Base-by-base conservation (phyloP, 1,139 yeast species). In the Kodamaea alishanica region DNA sequence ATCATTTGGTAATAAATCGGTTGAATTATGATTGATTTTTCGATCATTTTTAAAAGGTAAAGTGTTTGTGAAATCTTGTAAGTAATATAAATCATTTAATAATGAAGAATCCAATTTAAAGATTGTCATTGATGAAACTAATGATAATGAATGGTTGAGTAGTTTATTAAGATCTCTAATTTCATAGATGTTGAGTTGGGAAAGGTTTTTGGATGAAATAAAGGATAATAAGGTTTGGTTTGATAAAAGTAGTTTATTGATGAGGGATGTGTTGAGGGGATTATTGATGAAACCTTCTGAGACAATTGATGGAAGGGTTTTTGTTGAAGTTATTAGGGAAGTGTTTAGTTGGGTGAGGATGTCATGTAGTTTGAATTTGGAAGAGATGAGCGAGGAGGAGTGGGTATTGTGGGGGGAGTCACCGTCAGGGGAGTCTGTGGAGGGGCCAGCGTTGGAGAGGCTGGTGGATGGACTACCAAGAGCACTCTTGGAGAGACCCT, bases 41-140 rank as follows among this genome's bases (percentile, higher is more conserved):
- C 45, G 55, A 30, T 72, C 76, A 40, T 63, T 63, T 6, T 43
- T 36, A 36, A 69, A 58, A 2, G 73, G 67, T 5, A 56, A 47
- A 22, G 52, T 46, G 41, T 65, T 60, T 23, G 65, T 52, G 27
- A 58, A 46, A 30, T 74, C 77, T 39, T 63, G 68, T 24, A 65
- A 46, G 37, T 55, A 56, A 35, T 56, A 62, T 22, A 68, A 48
- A 6, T 60, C 61, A 25, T 43, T 44, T 25, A 65, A 47, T 12
- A 62, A 47, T 9, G 50, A 48, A 31, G 50, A 48, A 32, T 43
- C 52, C 24, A 44, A 39, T 30, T 53, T 55, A 35, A 56, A 50
- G 2, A 51, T 52, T 20, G 61, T 52, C 40, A 57, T 45, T 2
- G 58, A 49, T 3, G 70, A 58, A 8, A 52, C 60, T 42, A 43